Conservation (phyloP, 2,329 filamentous ascomycete species). For the Epicoccum sorghinum region DNA sequence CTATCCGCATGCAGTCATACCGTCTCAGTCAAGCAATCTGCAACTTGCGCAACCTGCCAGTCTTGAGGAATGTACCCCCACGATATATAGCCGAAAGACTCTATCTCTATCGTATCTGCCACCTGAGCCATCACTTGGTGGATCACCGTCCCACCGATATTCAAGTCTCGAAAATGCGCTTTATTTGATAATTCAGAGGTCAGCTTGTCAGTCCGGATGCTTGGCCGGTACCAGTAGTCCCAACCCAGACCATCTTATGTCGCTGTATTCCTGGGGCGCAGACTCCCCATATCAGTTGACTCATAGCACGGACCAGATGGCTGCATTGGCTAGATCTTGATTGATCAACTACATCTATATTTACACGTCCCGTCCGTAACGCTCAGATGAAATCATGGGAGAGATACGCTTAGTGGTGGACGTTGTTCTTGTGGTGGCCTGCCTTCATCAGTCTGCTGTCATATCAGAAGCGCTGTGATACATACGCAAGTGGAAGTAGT, state of each 20-base stretch:
- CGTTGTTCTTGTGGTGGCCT: conserved; percentile 99
- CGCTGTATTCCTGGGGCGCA: too few relatives aligned
- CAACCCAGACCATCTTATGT: too few relatives aligned
- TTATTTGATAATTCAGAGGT: too few relatives aligned
- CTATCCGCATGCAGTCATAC: conserved; percentile 12
- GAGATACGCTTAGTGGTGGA: conserved; percentile 78
- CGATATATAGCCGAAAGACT: too few relatives aligned
- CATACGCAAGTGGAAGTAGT: conserved; percentile 99
- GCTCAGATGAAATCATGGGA: conserved; percentile 15
- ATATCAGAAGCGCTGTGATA: conserved; percentile 31
- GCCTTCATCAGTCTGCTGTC: conserved; percentile 28
- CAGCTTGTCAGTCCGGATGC: too few relatives aligned
- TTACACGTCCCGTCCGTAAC: conserved; percentile 39
- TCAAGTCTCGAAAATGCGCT: too few relatives aligned
- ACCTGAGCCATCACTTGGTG: too few relatives aligned
- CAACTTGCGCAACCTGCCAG: background rate
- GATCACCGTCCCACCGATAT: too few relatives aligned
- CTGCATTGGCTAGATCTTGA: conserved; percentile 34
- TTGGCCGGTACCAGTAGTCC: too few relatives aligned
- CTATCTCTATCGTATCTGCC: too few relatives aligned
- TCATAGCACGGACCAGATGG: background rate
- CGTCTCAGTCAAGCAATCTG: background rate
- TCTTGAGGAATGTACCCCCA: background rate
- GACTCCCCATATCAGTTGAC: background rate
- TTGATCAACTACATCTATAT: conserved; percentile 49